phyloP scores from a whole-genome alignment of 345 rosid genomes.

The Draba incana region DNA sequence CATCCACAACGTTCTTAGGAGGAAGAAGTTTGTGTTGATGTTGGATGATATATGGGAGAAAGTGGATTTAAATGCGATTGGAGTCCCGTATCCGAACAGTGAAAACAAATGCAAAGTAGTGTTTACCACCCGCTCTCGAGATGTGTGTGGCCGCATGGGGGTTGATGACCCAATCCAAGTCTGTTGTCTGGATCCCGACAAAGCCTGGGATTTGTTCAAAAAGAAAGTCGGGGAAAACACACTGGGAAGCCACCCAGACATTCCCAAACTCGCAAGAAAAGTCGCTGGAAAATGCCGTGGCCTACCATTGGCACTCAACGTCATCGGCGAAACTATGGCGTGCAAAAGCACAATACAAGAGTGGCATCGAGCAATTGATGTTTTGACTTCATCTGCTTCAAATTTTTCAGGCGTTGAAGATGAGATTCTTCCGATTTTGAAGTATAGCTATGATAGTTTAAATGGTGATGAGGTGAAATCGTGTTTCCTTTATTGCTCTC shows the following conservation, averaged over 20 bases:
- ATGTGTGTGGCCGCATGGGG: conserved; percentile 28
- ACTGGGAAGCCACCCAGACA: neutral
- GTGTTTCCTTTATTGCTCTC: conserved; percentile 29
- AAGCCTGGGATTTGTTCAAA: neutral
- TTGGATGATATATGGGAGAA: conserved; percentile 37
- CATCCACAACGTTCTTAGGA: neutral
- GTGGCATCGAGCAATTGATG: neutral
- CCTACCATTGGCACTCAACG: conserved; percentile 9
- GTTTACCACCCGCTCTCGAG: conserved; percentile 32
- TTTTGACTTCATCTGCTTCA: neutral
- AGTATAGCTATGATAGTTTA: conserved; percentile 16
- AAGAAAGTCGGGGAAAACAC: neutral
- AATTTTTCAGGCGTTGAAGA: neutral
- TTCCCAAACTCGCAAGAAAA: neutral
- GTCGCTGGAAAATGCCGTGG: neutral
- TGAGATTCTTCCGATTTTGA: neutral
- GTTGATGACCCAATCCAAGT: conserved; percentile 1
- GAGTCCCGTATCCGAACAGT: conserved; percentile 20
- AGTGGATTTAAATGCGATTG: conserved; percentile 14
- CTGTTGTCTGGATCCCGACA: neutral
- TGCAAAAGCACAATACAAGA: conserved; percentile 4
- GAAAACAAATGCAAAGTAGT: conserved; percentile 20
- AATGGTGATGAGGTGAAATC: neutral
- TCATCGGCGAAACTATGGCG: conserved; percentile 7
- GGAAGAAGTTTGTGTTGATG: conserved; percentile 2